Evolutionary conservation across 768 basidiomycete genomes (phyloP).

Genomic region (Naematelia encephala): DNA sequence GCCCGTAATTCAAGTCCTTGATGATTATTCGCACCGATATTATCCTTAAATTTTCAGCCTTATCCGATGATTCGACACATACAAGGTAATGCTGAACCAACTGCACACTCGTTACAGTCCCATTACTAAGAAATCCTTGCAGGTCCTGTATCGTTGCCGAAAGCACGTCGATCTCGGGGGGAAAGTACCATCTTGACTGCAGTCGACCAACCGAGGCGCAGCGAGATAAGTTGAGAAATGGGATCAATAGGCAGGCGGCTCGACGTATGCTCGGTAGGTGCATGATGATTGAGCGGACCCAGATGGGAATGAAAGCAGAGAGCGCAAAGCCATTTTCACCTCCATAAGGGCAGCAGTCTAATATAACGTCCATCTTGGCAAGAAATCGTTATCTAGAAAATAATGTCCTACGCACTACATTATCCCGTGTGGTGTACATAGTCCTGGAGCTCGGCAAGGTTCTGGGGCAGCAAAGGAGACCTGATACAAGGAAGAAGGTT

Average conservation of each 20-base stretch:
- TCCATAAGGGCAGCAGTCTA: no score
- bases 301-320: not conserved
- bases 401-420: no score
- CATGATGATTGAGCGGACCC: not conserved
- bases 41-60: slow-evolving; percentile 9
- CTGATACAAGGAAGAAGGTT: no score
- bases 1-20: slow-evolving; percentile 36
- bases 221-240: not conserved
- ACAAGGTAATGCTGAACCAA: slow-evolving; percentile 30
- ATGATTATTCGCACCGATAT: slow-evolving; percentile 38
- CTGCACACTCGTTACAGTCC: slow-evolving; percentile 28
- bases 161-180: slow-evolving; percentile 22
- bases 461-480: no score
- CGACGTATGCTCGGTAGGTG: not conserved
- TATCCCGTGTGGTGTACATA: no score
- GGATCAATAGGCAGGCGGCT: not conserved
- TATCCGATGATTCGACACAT: not conserved
- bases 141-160: slow-evolving; percentile 31
- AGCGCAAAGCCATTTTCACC: not conserved
- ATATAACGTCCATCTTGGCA: no score
- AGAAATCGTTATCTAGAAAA: no score
- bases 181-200: slow-evolving; percentile 10
- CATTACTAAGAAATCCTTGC: slow-evolving; percentile 20
- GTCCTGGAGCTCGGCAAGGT: no score
- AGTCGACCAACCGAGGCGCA: slow-evolving; percentile 24